Evolutionary conservation across 768 basidiomycete species (phyloP).

Genomic region (Boletus sp.): DNA sequence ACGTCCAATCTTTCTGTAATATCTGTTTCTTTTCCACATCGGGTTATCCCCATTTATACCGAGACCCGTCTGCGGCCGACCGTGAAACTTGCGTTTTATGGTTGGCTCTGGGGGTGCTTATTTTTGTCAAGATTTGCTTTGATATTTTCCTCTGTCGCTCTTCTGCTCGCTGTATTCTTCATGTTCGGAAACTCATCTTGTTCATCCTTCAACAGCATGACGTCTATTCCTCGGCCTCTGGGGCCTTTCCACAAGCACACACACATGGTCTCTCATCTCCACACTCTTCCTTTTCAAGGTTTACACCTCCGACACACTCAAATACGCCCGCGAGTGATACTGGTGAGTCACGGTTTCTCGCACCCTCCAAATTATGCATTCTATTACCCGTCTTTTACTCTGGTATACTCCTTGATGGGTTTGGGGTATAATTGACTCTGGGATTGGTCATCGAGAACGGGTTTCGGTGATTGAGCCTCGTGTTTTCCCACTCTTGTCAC

Average conservation of each 20-base stretch:
- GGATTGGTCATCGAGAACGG: not conserved
- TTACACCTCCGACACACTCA: constrained; percentile 24
- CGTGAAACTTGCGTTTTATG: not conserved
- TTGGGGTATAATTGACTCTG: not conserved
- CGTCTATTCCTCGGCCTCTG: not conserved
- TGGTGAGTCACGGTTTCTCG: constrained; percentile 19
- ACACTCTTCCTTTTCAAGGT: constrained; percentile 15
- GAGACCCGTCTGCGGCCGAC: not conserved
- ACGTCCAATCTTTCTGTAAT: constrained; percentile 5
- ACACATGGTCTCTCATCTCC: constrained; percentile 17
- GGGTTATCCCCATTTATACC: not conserved
- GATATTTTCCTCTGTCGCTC: not conserved
- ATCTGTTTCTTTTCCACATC: not conserved
- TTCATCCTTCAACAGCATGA: constrained; percentile 14
- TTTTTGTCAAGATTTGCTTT: not conserved
- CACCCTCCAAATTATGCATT: not conserved
- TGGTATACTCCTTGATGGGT: not conserved
- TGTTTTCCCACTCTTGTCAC: not conserved
- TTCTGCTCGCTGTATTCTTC: not conserved
- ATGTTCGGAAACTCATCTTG: not conserved
- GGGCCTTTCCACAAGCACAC: constrained; percentile 5
- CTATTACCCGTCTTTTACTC: not conserved
- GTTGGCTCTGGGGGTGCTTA: not conserved
- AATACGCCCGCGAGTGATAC: constrained; percentile 26
- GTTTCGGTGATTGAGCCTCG: not conserved